These are phyloP conservation scores for Arthrobotrys sinensis DNA, from an alignment of 2,329 filamentous ascomycete genomes.

Conservation along the genomic window DNA sequence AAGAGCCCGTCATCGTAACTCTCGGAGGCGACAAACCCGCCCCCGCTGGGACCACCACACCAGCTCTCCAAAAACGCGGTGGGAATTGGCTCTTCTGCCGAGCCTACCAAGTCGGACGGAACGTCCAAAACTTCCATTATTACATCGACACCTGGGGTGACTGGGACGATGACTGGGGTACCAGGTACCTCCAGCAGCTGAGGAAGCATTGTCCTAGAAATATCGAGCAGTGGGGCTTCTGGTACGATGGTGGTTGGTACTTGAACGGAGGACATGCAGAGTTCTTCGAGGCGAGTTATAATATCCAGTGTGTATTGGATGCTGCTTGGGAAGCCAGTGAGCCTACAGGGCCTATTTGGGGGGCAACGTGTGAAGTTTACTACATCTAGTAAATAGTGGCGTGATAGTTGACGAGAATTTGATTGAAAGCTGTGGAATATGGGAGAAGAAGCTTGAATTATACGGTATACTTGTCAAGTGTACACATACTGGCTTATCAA, in stretches of 20 bases:
- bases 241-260: conserved; percentile 19
- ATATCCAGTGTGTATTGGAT: conserved; percentile 27
- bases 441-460: too few relatives aligned
- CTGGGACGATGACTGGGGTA: conserved; percentile 33
- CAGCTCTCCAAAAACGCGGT: conserved; percentile 7
- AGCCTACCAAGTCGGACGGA: conserved; percentile 14
- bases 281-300: conserved; percentile 4
- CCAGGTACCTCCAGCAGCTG: conserved; percentile 2
- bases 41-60: background rate
- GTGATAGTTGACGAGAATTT: background rate
- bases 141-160: conserved; percentile 35
- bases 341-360: conserved; percentile 24
- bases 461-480: too few relatives aligned
- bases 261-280: conserved; percentile 25
- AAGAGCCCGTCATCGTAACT: background rate
- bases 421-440: background rate
- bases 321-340: conserved; percentile 28
- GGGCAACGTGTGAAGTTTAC: conserved; percentile 2
- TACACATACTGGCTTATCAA: too few relatives aligned
- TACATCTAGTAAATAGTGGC: background rate
- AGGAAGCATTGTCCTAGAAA: conserved; percentile 6
- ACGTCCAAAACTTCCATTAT: conserved; percentile 26
- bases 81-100: conserved; percentile 30
- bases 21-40: background rate
- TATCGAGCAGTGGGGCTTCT: conserved; percentile 14